Base-by-base conservation (phyloP, 2,329 filamentous ascomycete genomes). In the Colletotrichum gigasporum region DNA sequence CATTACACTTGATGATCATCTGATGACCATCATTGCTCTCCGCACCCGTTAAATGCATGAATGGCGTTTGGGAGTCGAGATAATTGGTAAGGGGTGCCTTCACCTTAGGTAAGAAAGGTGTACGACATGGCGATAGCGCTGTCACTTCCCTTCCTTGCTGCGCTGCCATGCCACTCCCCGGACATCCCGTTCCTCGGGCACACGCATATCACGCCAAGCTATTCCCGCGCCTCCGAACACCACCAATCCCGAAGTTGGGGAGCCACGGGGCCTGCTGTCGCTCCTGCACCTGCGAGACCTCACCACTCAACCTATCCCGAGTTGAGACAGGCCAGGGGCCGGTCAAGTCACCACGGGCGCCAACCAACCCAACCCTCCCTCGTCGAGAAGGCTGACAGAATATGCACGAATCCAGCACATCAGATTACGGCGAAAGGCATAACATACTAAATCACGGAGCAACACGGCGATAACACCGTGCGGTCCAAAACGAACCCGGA, bases 361-460 rank as follows among this genome's bases (percentile, higher is more conserved):
- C 57, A 48, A 61, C 56, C 47, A 62, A 50, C 62, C 50, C 62
- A 55, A 65, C 62, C 48, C 62, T 50, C 62, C 62, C 62, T 62
- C 62, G 62, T 65, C 56, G 56, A 65, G 62, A 65, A 65, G 62
- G 62, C 62, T 65, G 62, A 65, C 34, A 65, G 32, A 45, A 28
- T 61, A 62, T 61, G 62, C 62, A 42, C 18, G 24, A 55, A 65
- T 41, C 48, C 62, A 37, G 20, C 24, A 65, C 28, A 60, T 9
- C 30, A 37, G 20, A 28, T 22, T 52, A 50, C 10, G 8, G 5
- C 22, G 12, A 45, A 28, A 32, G 10, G n/a, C 34, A 20, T 16
- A n/a, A n/a, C n/a, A n/a, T n/a, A n/a, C n/a, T n/a, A n/a, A n/a
- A n/a, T n/a, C n/a, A 42, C 52, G 52, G 14, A 55, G 28, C 51